Evolutionary conservation across 495 filamentous ascomycete genomes (phyloP).

Genomic region (Tuber umbilicatum): DNA sequence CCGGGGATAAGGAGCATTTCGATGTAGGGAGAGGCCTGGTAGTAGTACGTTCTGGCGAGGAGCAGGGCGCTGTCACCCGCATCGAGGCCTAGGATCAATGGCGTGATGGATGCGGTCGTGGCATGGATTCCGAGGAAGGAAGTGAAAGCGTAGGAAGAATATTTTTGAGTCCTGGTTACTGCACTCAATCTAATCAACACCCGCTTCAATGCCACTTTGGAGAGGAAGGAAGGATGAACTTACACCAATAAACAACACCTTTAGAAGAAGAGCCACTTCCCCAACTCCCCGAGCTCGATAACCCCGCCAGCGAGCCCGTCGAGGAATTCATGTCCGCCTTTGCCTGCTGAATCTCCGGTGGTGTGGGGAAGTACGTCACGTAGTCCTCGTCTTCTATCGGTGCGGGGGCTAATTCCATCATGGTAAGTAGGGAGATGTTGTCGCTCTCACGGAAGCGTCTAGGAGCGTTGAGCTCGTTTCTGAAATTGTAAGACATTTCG

Average conservation of each 20-base stretch:
- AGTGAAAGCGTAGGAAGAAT: constrained; percentile 80
- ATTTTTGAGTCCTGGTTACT: constrained; percentile 77
- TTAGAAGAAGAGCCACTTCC: constrained; percentile 47
- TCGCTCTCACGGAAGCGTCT: constrained; percentile 32
- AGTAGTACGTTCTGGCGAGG: constrained; percentile 58
- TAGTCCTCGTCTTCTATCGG: constrained; percentile 65
- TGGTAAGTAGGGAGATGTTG: constrained; percentile 51
- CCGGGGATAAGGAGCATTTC: constrained; percentile 59
- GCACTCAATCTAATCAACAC: constrained; percentile 9
- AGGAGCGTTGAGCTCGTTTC: background rate
- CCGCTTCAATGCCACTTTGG: constrained; percentile 14
- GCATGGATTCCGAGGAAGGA: constrained; percentile 72
- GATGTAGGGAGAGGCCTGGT: constrained; percentile 63
- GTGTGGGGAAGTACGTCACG: constrained; percentile 49
- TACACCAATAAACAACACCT: constrained; percentile 26
- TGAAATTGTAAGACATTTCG: background rate
- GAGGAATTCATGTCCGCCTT: background rate
- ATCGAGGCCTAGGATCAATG: constrained; percentile 54
- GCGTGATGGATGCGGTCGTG: constrained; percentile 70
- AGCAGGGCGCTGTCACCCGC: constrained; percentile 59
- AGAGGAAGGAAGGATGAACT: constrained; percentile 16
- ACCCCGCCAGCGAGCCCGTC: background rate
- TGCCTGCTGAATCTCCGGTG: constrained; percentile 14
- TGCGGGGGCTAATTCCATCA: constrained; percentile 72
- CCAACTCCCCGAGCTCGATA: constrained; percentile 6